Evolutionary conservation across 257 asterid genomes (phyloP).

Genomic region (Plectranthus barbatus): DNA sequence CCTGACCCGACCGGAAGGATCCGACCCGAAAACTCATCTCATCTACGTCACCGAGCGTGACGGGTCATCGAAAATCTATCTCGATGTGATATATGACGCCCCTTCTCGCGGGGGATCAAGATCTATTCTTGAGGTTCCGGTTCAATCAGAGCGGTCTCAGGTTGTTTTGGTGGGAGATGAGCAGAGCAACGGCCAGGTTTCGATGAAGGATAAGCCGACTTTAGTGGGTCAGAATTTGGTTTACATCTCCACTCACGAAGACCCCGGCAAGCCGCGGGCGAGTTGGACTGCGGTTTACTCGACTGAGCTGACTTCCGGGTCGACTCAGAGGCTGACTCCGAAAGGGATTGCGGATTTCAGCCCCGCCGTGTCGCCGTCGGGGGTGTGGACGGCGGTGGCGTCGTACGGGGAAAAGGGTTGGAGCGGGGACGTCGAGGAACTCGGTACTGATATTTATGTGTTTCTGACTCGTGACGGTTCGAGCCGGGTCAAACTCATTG

Average conservation of each 20-base stretch:
- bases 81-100: conserved; percentile 33
- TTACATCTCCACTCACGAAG: conserved; percentile 77
- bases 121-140: conserved; percentile 23
- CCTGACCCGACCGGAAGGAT: conserved; percentile 10
- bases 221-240: conserved; percentile 53
- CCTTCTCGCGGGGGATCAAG: conserved; percentile 13
- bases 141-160: conserved; percentile 39
- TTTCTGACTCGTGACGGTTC: conserved; percentile 71
- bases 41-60: conserved; percentile 74
- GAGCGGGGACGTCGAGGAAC: conserved; percentile 73
- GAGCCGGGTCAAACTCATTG: conserved; percentile 57
- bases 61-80: conserved; percentile 51
- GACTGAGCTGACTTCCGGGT: conserved; percentile 51
- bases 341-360: conserved; percentile 64
- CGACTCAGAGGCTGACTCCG: conserved; percentile 67
- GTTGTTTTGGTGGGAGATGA: conserved; percentile 41
- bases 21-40: conserved; percentile 23
- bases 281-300: conserved; percentile 92
- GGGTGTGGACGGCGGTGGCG: conserved; percentile 80
- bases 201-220: conserved; percentile 77
- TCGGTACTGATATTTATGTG: conserved; percentile 55
- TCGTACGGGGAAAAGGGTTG: conserved; percentile 69
- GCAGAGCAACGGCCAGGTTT: conserved; percentile 23
- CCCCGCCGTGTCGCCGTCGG: conserved; percentile 93
- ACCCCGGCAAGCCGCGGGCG: conserved; percentile 60